Base-by-base conservation (phyloP, 2,329 filamentous ascomycete species). In the Penicillium brasilianum region DNA sequence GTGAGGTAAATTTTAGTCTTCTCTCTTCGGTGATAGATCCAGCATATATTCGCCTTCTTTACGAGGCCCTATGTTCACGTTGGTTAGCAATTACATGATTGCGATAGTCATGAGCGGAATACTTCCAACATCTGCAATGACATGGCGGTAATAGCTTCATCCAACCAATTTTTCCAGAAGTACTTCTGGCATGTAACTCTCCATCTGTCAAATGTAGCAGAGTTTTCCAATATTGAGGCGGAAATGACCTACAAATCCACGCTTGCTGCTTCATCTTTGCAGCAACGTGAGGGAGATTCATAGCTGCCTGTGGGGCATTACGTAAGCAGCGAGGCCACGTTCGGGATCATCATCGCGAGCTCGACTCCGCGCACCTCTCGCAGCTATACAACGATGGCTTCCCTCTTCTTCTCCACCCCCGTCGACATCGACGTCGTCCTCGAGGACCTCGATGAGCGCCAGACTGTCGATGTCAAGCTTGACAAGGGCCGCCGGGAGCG, bases 351-450 rank as follows among this genome's bases (percentile, higher is more conserved):
- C 65, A 54, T 53, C 64, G 59, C 61, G 61, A 61, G 51, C 55
- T 59, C 57, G 34, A 59, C 57, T 30, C n/a, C 39, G 53, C 50
- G 59, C 60, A 57, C 58, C 43, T 60, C 63, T 52, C 44, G 34
- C 56, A 53, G 44, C 56, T 46, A 36, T 57, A 61, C 66, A 28
- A 77, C 68, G 71, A 97, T 98, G 95, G 96, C 95, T 70, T 96
- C 96, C 82, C 96, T 96, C 83, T 96, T 97, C 84, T 99, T 98
- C 84, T 93, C 93, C 71, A 97, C 94, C 62, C 95, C 95, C 57
- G 91, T 99, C 80, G 95, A 99, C 81, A 99, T 99, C 82, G 95
- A 99, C 82, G 90, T 99, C 76, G 93, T 98, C 72, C 92, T 99
- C 71, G 92, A 97, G 74, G 92, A 97, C 81, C 88, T 89, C 77